phyloP scores from a whole-genome alignment of 1,284 basidiomycete genomes.

The Vanrija pseudolonga region DNA sequence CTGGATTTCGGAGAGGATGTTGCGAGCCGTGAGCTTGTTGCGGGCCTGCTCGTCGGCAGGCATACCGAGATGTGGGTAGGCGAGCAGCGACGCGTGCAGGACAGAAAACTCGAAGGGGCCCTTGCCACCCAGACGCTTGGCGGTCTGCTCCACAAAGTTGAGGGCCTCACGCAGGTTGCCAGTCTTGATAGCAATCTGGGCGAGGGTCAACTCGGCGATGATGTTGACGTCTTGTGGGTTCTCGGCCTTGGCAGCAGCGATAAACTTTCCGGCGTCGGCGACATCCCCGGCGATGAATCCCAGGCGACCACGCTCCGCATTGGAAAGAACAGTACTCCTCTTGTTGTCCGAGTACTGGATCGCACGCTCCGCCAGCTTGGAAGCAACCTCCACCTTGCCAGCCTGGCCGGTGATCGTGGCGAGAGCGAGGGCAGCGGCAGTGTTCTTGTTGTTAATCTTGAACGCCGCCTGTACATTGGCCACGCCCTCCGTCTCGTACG shows the following conservation, averaged over 20 bases:
- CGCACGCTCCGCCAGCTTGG: slow-evolving; percentile 86
- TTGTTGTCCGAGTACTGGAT: slow-evolving; percentile 87
- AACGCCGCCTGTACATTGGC: slow-evolving; percentile 35
- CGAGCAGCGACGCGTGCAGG: slow-evolving; percentile 82
- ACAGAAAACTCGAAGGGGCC: slow-evolving; percentile 68
- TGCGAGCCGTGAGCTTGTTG: slow-evolving; percentile 70
- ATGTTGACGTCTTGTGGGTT: slow-evolving; percentile 61
- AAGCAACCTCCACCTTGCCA: slow-evolving; percentile 56
- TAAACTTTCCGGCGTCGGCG: slow-evolving; percentile 66
- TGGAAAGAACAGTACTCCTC: slow-evolving; percentile 73
- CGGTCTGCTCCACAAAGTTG: slow-evolving; percentile 77
- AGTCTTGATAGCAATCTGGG: slow-evolving; percentile 75
- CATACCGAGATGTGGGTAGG: slow-evolving; percentile 71
- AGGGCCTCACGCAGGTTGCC: slow-evolving; percentile 58
- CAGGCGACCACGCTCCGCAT: slow-evolving; percentile 69
- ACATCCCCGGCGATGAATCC: slow-evolving; percentile 64
- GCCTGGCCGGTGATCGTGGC: slow-evolving; percentile 31
- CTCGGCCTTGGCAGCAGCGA: slow-evolving; percentile 67
- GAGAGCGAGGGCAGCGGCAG: slow-evolving; percentile 35
- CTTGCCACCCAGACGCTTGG: slow-evolving; percentile 41
- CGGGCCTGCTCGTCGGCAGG: slow-evolving; percentile 65
- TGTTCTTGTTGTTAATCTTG: slow-evolving; percentile 40
- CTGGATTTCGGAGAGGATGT: slow-evolving; percentile 71
- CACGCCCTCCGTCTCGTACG: slow-evolving; percentile 33
- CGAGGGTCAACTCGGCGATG: slow-evolving; percentile 74